phyloP scores from a whole-genome alignment of 2,329 filamentous ascomycete species.

The Trichoderma lentiforme region DNA sequence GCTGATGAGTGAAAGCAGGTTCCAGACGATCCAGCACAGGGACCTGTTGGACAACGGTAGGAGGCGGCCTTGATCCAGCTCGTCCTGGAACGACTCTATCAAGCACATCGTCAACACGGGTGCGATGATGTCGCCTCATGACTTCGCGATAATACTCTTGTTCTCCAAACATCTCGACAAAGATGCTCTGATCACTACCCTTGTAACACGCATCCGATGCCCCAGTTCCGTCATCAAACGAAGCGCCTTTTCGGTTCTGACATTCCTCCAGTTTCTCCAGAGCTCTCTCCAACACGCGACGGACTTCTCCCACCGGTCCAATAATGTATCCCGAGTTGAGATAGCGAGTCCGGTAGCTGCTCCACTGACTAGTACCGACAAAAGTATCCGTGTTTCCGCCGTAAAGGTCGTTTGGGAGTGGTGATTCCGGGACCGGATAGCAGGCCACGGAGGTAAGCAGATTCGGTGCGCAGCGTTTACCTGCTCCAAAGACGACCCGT shows the following conservation, averaged over 20 bases:
- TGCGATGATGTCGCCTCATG: conserved; percentile 29
- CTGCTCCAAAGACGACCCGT: conserved; percentile 27
- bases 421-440: conserved; percentile 29
- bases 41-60: conserved; percentile 19
- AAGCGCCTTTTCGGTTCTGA: background rate
- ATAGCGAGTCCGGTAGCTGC: conserved; percentile 26
- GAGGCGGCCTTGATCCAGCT: conserved; percentile 23
- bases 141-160: conserved; percentile 31
- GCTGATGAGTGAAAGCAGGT: conserved; percentile 27
- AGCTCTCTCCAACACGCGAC: conserved; percentile 25
- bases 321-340: conserved; percentile 29
- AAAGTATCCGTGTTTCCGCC: conserved; percentile 26
- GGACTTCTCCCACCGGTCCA: conserved; percentile 26
- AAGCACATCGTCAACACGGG: conserved; percentile 21
- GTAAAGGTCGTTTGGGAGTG: conserved; percentile 25
- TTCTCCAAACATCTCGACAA: conserved; percentile 30
- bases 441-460: conserved; percentile 25
- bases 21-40: conserved; percentile 24
- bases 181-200: conserved; percentile 31
- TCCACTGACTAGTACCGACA: conserved; percentile 20
- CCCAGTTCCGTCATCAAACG: conserved; percentile 21
- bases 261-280: conserved; percentile 25
- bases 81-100: conserved; percentile 24
- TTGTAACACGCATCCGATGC: conserved; percentile 23
- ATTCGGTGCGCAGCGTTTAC: conserved; percentile 30